Conservation (phyloP, 208 protist genomes). For the Acanthamoeba sp. region DNA sequence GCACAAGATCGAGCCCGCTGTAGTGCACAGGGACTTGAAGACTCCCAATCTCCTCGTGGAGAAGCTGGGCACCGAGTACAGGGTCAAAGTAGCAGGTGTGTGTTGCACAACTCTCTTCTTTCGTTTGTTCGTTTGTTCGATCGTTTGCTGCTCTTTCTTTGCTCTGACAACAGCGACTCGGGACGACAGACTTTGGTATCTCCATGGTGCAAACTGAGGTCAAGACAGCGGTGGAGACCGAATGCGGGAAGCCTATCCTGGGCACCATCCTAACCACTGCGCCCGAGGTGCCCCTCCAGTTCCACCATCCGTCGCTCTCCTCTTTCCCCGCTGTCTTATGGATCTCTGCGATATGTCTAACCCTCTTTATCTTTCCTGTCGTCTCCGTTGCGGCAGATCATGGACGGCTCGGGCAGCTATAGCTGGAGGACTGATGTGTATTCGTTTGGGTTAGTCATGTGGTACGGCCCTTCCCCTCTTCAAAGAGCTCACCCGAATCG, state of each 20-base stretch:
- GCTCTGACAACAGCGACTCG: neutral
- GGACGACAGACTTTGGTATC: conserved; percentile 39
- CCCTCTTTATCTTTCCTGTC: neutral
- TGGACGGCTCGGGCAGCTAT: conserved; percentile 44
- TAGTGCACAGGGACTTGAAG: conserved; percentile 55
- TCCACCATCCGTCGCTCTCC: neutral
- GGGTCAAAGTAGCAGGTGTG: conserved; percentile 66
- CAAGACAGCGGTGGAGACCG: neutral
- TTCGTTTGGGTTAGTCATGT: conserved; percentile 51
- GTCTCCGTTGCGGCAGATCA: neutral
- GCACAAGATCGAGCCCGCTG: conserved; percentile 60
- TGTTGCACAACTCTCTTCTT: neutral
- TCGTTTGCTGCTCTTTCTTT: neutral
- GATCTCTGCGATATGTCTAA: too few species aligned
- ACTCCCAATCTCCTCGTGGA: conserved; percentile 43
- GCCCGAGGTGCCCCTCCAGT: conserved; percentile 28
- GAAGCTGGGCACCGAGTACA: conserved; percentile 27
- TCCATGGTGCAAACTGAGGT: conserved; percentile 23
- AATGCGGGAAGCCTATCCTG: neutral
- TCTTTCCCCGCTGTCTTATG: too few species aligned
- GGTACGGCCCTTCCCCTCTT: neutral
- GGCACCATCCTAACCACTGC: conserved; percentile 67
- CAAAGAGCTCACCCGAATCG: neutral
- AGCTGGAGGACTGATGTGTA: conserved; percentile 55
- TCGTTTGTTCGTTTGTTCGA: neutral